These are phyloP conservation scores for Aspergillus indologenus DNA, from an alignment of 495 filamentous ascomycete species.

Conservation along the genomic window DNA sequence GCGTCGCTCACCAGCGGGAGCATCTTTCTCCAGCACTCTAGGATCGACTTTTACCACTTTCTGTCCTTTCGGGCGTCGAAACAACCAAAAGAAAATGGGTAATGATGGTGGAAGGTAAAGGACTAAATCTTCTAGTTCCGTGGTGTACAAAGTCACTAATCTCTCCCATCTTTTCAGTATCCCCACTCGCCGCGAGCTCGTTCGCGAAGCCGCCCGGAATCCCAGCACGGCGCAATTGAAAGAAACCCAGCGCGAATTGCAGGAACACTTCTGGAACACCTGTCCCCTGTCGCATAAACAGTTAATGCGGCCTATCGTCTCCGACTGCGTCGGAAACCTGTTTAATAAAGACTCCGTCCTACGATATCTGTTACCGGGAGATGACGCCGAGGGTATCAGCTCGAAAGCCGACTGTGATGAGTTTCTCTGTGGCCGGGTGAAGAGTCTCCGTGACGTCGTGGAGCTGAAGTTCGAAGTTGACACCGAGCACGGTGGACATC, in stretches of 20 bases:
- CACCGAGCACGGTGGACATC: constrained; percentile 33
- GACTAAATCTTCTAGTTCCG: not conserved
- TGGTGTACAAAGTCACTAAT: not conserved
- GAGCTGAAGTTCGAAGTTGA: constrained; percentile 77
- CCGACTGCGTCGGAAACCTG: constrained; percentile 77
- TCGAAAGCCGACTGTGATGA: constrained; percentile 60
- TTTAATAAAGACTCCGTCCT: constrained; percentile 95
- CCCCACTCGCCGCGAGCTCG: constrained; percentile 90
- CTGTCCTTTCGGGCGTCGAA: not conserved
- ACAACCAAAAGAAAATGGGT: constrained; percentile 80
- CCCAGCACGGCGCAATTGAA: constrained; percentile 88
- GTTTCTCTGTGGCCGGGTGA: constrained; percentile 68
- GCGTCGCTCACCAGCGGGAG: constrained; percentile 27
- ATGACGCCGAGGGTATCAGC: constrained; percentile 51
- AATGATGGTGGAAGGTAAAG: constrained; percentile 83
- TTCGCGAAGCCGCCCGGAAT: constrained; percentile 77
- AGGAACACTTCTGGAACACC: constrained; percentile 78
- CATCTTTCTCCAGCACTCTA: constrained; percentile 1
- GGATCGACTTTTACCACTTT: not conserved
- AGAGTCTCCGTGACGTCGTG: constrained; percentile 80
- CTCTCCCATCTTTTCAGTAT: constrained; percentile 58
- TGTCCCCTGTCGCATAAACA: constrained; percentile 81
- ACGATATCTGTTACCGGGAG: constrained; percentile 68
- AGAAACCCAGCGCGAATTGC: constrained; percentile 76
- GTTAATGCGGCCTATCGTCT: constrained; percentile 71